A percentile compares a stretch with the other conserved stretches of the same genome.
Evolutionary conservation across 139 green algal genomes (phyloP).

Genomic region (Haematococcus sp.): DNA sequence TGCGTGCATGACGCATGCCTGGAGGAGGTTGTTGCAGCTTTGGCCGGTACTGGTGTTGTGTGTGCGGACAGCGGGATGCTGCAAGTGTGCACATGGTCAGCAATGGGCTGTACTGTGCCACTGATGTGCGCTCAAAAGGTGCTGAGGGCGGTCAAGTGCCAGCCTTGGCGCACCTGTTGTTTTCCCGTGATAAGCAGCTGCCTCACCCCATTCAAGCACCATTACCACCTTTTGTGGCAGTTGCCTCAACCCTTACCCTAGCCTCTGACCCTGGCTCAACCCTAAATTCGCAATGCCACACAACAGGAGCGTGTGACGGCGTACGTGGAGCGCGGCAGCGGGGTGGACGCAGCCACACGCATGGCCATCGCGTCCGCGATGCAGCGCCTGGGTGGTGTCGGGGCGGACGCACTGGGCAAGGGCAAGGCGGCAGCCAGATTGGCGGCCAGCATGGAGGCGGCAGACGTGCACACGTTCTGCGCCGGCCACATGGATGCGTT

Average conservation of each 20-base stretch:
- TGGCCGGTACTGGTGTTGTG: background rate
- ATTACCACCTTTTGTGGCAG: too few species aligned
- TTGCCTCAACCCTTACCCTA: too few species aligned
- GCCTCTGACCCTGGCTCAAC: too few species aligned
- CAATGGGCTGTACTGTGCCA: constrained; percentile 15
- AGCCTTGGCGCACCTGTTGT: background rate
- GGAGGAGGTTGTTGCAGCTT: background rate
- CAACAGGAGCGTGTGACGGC: constrained; percentile 23
- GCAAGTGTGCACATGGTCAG: background rate
- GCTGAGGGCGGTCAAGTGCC: background rate
- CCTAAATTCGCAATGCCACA: too few species aligned
- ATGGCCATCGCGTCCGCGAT: constrained; percentile 31
- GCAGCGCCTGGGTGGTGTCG: constrained; percentile 12
- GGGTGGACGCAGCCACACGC: constrained; percentile 5
- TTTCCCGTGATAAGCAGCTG: too few species aligned
- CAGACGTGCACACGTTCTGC: constrained; percentile 33
- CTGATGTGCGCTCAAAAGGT: background rate
- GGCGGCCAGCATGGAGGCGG: constrained; percentile 39
- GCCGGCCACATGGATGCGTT: constrained; percentile 39
- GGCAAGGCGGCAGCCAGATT: constrained; percentile 19
- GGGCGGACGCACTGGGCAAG: constrained; percentile 20
- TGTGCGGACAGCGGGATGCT: background rate
- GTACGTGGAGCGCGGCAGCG: constrained; percentile 10
- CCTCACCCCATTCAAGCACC: too few species aligned
- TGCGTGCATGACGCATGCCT: constrained; percentile 8